These are phyloP conservation scores for Nepenthes alata DNA, from an alignment of 179 eudicot genomes.

Conservation along the genomic window DNA sequence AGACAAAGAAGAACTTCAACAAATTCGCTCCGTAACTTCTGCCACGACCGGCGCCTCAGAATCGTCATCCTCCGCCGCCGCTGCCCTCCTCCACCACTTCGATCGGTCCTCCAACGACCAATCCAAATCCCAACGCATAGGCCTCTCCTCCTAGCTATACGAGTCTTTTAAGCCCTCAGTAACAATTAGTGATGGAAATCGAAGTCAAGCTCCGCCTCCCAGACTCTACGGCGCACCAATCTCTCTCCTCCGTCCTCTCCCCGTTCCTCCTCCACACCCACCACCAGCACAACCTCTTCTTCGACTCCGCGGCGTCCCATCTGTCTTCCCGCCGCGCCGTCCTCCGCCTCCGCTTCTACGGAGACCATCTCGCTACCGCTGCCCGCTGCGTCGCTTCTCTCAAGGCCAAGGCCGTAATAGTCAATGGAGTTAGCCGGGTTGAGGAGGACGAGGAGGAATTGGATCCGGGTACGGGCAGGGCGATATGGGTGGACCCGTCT, in stretches of 20 bases:
- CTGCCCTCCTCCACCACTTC: constrained; percentile 56
- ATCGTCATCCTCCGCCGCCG: constrained; percentile 23
- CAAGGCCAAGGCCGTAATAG: constrained; percentile 58
- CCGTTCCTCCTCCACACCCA: constrained; percentile 51
- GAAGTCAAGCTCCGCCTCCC: constrained; percentile 79
- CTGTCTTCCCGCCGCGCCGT: constrained; percentile 58
- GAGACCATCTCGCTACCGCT: constrained; percentile 26
- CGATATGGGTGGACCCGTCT: constrained; percentile 38
- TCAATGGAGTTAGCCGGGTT: constrained; percentile 69
- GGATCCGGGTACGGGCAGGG: constrained; percentile 45
- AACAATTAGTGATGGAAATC: constrained; percentile 42
- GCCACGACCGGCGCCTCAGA: constrained; percentile 17
- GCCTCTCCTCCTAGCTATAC: constrained; percentile 6
- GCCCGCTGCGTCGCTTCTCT: constrained; percentile 50
- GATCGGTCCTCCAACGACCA: constrained; percentile 38
- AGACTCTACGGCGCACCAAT: constrained; percentile 34
- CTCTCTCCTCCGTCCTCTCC: constrained; percentile 44
- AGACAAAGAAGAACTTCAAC: constrained; percentile 81
- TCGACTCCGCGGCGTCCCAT: constrained; percentile 51
- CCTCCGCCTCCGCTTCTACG: constrained; percentile 77
- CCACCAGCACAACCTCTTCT: constrained; percentile 70
- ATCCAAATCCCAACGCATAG: constrained; percentile 63
- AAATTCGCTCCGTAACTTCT: constrained; percentile 33
- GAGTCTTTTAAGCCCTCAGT: background rate
- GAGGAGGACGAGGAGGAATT: constrained; percentile 89